Evolutionary conservation across 2,329 filamentous ascomycete species (phyloP), one percentile per base, ranked within the genome.

Genomic region (Fusarium sp.): DNA sequence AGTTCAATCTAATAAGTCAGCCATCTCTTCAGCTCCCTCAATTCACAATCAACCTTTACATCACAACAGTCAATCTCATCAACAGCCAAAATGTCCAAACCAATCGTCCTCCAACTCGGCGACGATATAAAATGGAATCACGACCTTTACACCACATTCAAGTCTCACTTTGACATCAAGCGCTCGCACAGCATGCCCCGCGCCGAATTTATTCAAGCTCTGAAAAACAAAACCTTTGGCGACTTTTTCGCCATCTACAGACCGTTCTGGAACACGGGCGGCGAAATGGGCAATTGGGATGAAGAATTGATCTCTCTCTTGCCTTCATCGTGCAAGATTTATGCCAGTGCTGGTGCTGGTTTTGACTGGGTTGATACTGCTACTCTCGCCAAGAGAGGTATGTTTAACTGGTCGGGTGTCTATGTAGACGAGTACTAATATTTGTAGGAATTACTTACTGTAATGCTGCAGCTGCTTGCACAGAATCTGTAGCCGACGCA

Each of bases 281-380:
- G 72, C 5, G 72, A 74, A 33, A 74, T 74, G 72, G 72, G 72
- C 3, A 74, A 74, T 28, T 74, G 72, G 72, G 72, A 74, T 33
- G 67, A 74, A 1, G 72, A 74, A n/a, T 23, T 74, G 57, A 65
- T 72, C 2, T 70, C 69, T 0, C 49, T 74, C 1, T 26, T 74
- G 16, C 72, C 72, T 0, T 18, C 64, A 0, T 74, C 72, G 0
- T 74, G 72, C 47, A 74, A 74, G 57, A 63, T 74, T 26, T 74
- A 67, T 47, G 72, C 72, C 26, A 74, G 72, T 18, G 72, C 72
- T 3, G 72, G 72, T 4, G 72, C 72, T 8, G 72, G 72, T 1
- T 74, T 74, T n/a, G 72, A 74, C 42, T 74, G 72, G 72, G 72
- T 74, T 50, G 72, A 74, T 18, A 74, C 72, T 15, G 67, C 42